Percentiles rank a stretch among this genome's conserved stretches.
phyloP scores from a whole-genome alignment of 495 filamentous ascomycete species.

The Podospora didyma region DNA sequence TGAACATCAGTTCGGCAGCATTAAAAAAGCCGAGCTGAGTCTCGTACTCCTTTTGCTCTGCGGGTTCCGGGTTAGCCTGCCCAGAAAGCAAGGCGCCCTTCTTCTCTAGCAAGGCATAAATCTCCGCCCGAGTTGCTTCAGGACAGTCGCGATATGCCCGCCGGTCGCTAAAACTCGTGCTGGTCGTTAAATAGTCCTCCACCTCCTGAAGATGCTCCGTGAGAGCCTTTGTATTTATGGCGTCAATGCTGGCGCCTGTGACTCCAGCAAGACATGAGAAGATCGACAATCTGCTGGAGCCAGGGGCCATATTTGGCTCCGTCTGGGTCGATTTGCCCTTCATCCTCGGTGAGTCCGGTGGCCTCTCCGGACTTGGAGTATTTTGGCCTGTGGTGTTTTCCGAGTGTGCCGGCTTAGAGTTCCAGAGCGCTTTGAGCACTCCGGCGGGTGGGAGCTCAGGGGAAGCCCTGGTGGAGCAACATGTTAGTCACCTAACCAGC shows the following conservation, averaged over 20 bases:
- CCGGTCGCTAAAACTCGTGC: constrained; percentile 15
- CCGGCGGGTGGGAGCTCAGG: no score
- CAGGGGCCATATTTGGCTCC: neutral
- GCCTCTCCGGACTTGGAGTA: no score
- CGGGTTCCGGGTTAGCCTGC: no score
- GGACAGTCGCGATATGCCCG: constrained; percentile 10
- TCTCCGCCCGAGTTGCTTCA: constrained; percentile 4
- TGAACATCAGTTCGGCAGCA: constrained; percentile 28
- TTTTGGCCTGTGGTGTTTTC: no score
- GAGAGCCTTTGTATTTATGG: constrained; percentile 8
- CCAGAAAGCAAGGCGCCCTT: constrained; percentile 4
- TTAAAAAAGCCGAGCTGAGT: constrained; percentile 3
- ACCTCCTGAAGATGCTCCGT: constrained; percentile 12
- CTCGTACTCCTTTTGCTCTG: no score
- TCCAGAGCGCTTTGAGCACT: no score
- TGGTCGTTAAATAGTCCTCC: constrained; percentile 13
- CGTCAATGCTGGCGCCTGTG: neutral
- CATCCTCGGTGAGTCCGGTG: no score
- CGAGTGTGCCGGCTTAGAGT: no score
- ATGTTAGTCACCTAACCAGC: no score
- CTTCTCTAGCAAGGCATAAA: constrained; percentile 8
- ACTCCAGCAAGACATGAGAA: constrained; percentile 3
- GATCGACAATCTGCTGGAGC: neutral
- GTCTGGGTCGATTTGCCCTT: neutral
- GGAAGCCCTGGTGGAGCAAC: no score